Conservation (phyloP, 352 stramenopile genomes). For the Nothophytophthora sp. region DNA sequence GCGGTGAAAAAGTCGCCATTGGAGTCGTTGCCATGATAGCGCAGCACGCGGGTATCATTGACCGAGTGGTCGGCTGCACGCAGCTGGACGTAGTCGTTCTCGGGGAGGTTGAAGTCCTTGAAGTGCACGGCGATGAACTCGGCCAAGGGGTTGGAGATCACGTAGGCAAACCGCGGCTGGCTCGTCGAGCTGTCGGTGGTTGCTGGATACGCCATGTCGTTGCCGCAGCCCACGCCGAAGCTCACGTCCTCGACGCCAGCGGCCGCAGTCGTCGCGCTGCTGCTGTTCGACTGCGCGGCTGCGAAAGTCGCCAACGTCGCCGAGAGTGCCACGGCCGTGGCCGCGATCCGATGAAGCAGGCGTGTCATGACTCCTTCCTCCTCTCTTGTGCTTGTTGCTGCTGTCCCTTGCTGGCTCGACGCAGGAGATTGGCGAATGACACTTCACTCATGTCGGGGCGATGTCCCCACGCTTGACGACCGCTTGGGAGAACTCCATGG, state of each 20-base stretch:
- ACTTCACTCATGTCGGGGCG: no score
- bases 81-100: conserved; percentile 53
- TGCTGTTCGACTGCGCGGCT: conserved; percentile 6
- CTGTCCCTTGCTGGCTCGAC: conserved; percentile 7
- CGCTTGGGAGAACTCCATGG: no score
- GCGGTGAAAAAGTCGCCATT: conserved; percentile 32
- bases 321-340: neutral
- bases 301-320: neutral
- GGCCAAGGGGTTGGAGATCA: conserved; percentile 40
- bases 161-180: conserved; percentile 35
- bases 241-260: conserved; percentile 13
- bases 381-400: neutral
- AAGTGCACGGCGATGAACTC: conserved; percentile 67
- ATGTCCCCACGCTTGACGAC: no score
- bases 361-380: conserved; percentile 11
- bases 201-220: conserved; percentile 19
- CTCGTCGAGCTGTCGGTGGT: conserved; percentile 12
- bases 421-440: conserved; percentile 25
- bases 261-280: neutral
- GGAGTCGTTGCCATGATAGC: conserved; percentile 33
- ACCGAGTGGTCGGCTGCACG: conserved; percentile 22
- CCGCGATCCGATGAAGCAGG: conserved; percentile 8
- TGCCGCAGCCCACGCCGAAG: conserved; percentile 37
- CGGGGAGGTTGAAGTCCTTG: conserved; percentile 56
- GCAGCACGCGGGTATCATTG: conserved; percentile 25